phyloP scores from a whole-genome alignment of 208 protist species.

The Trypanosoma conorhini region DNA sequence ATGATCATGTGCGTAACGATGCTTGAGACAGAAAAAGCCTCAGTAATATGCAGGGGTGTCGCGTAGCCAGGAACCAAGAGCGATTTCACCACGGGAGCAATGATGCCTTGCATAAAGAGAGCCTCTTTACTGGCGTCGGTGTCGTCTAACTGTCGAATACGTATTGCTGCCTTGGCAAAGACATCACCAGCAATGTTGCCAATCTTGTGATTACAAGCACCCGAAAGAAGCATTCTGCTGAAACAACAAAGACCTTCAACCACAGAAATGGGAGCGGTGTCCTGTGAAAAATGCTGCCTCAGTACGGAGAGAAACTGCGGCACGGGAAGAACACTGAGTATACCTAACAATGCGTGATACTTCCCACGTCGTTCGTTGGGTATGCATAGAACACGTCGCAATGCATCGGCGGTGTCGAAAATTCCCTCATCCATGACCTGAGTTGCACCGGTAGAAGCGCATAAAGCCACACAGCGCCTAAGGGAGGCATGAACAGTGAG shows the following conservation, averaged over 20 bases:
- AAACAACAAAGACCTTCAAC: constrained; percentile 41
- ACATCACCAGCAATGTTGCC: constrained; percentile 79
- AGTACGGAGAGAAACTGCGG: constrained; percentile 48
- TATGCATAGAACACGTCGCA: constrained; percentile 55
- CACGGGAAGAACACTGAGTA: constrained; percentile 54
- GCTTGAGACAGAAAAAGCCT: constrained; percentile 56
- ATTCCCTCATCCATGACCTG: neutral
- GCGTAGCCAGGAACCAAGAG: constrained; percentile 55
- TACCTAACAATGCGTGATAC: constrained; percentile 83
- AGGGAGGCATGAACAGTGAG: constrained; percentile 34
- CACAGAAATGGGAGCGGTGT: constrained; percentile 1
- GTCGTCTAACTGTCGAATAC: constrained; percentile 13
- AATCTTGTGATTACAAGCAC: constrained; percentile 83
- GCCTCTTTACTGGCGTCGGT: constrained; percentile 4
- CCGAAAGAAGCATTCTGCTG: constrained; percentile 47
- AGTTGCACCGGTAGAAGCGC: neutral
- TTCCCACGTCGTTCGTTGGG: constrained; percentile 77
- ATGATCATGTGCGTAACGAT: constrained; percentile 78
- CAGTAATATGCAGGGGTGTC: constrained; percentile 47
- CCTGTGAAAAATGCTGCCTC: constrained; percentile 18
- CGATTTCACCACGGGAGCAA: constrained; percentile 52
- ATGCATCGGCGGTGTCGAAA: constrained; percentile 28
- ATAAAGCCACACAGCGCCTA: constrained; percentile 15
- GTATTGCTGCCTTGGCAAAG: constrained; percentile 48
- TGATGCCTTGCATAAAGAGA: constrained; percentile 42